phyloP scores from a whole-genome alignment of 163 green algal genomes.

The Picocystis sp. region DNA sequence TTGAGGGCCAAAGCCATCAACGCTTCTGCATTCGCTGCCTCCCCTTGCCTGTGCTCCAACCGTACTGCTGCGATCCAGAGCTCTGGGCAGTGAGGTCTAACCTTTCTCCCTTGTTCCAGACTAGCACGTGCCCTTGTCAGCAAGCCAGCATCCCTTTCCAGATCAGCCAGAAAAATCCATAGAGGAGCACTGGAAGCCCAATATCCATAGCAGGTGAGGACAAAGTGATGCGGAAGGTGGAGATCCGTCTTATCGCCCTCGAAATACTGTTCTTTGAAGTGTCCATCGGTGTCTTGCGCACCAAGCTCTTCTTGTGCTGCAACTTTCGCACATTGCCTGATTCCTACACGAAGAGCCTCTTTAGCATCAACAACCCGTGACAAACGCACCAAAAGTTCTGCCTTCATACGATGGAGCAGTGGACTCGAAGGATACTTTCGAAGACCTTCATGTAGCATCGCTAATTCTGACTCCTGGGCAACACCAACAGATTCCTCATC shows the following conservation, averaged over 20 bases:
- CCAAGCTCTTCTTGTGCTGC: constrained; percentile 18
- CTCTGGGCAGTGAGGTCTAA: constrained; percentile 27
- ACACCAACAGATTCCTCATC: constrained; percentile 42
- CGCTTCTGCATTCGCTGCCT: constrained; percentile 34
- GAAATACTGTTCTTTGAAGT: constrained; percentile 44
- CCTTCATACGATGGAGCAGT: background rate
- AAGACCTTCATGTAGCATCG: background rate
- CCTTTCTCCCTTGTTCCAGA: constrained; percentile 56
- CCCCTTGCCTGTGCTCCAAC: constrained; percentile 49
- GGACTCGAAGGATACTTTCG: constrained; percentile 1
- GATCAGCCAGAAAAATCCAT: constrained; percentile 35
- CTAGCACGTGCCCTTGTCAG: constrained; percentile 50
- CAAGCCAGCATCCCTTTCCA: constrained; percentile 29
- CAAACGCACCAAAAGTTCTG: too few relatives aligned
- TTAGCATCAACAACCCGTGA: too few relatives aligned
- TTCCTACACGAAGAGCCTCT: too few relatives aligned
- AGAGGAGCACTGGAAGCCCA: constrained; percentile 24
- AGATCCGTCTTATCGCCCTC: too few relatives aligned
- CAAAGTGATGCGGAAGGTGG: too few relatives aligned
- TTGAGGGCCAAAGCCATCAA: constrained; percentile 19
- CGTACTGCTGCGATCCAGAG: constrained; percentile 74
- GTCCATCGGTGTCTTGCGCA: constrained; percentile 49
- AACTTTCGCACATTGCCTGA: background rate
- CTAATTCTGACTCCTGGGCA: constrained; percentile 19
- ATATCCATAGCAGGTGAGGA: too few relatives aligned